Base-by-base conservation (phyloP, 192 early-diverging fungal genomes). In the Helicostylum pulchrum region DNA sequence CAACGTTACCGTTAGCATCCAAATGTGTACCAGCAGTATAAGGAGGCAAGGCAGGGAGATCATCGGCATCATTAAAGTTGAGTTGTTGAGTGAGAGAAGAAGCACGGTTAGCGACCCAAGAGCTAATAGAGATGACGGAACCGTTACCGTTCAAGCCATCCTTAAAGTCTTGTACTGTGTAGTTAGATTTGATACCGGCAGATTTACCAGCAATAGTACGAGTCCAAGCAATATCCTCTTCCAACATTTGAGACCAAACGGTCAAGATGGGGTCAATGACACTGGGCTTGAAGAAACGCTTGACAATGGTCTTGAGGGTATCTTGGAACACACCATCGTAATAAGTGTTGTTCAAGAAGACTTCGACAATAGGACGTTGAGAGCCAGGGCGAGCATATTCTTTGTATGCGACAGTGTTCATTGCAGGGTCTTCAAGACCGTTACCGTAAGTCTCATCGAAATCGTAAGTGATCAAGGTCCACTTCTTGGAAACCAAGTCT, bases 361-460 rank as follows among this genome's bases (percentile, higher is more conserved):
- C 31, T 32, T 67, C 62, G 1, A 74, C 68, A 26, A 80, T 62
- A 45, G 76, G 54, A 42, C 74, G 76, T 2, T 64, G 36, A 2
- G 63, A 67, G 34, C 67, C 50, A 2, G 72, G 64, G 5, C 65
- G 68, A 52, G 67, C 56, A 17, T 72, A 74, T 36, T 74, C 70
- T 15, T 61, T 44, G 19, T 77, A 75, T 0, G 78, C 52, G 4
- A 72, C 68, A 4, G 43, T 56, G 21, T 52, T 62, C 32, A 80
- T 39, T 7, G 61, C 63, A 12, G 47, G 59, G 1, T 44, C 57
- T 0, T 69, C 52, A n/a, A 64, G 65, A 14, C 67, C 68, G 4
- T 53, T 68, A 9, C 78, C 75, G 55, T 74, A 77, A 15, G 72
- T 74, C 32, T 75, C 72, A 21, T 80, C 78, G 45, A 77, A 80